phyloP scores from a whole-genome alignment of 257 asterid genomes.

The Avicennia marina region DNA sequence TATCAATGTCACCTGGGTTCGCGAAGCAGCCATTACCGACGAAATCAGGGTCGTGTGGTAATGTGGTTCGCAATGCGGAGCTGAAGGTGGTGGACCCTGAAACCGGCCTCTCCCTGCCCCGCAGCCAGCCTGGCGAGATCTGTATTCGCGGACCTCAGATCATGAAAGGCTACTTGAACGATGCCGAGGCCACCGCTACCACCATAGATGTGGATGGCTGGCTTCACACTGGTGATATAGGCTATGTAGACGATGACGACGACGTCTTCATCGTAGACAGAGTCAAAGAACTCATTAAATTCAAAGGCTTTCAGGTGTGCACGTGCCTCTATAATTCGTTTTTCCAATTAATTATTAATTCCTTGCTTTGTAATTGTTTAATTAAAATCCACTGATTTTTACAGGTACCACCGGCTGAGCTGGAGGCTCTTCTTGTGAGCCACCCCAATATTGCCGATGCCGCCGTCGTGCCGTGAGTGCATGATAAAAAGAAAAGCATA shows the following conservation, averaged over 20 bases:
- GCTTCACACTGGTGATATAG: slow-evolving; percentile 91
- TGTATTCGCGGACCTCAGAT: slow-evolving; percentile 87
- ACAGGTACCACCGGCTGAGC: slow-evolving; percentile 90
- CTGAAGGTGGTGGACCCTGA: slow-evolving; percentile 79
- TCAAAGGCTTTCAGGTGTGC: slow-evolving; percentile 78
- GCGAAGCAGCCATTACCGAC: slow-evolving; percentile 60
- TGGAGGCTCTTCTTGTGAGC: slow-evolving; percentile 74
- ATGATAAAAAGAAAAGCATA: no score
- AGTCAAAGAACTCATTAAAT: slow-evolving; percentile 80
- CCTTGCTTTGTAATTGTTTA: no score
- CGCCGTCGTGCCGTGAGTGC: slow-evolving; percentile 86
- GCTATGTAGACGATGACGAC: slow-evolving; percentile 47
- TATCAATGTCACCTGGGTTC: slow-evolving; percentile 69
- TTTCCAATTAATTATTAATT: no score
- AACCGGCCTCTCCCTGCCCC: slow-evolving; percentile 70
- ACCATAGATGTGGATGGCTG: slow-evolving; percentile 82
- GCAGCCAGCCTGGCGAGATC: slow-evolving; percentile 75
- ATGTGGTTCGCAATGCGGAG: slow-evolving; percentile 88
- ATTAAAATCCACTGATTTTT: no score
- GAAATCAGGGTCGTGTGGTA: slow-evolving; percentile 85
- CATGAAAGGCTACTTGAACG: slow-evolving; percentile 82
- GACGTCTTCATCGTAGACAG: slow-evolving; percentile 67
- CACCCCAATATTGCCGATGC: slow-evolving; percentile 74
- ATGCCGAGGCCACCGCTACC: slow-evolving; percentile 71
- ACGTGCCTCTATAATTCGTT: background rate